Evolutionary conservation across 2,329 filamentous ascomycete genomes (phyloP).

Genomic region (Talaromyces sp.): DNA sequence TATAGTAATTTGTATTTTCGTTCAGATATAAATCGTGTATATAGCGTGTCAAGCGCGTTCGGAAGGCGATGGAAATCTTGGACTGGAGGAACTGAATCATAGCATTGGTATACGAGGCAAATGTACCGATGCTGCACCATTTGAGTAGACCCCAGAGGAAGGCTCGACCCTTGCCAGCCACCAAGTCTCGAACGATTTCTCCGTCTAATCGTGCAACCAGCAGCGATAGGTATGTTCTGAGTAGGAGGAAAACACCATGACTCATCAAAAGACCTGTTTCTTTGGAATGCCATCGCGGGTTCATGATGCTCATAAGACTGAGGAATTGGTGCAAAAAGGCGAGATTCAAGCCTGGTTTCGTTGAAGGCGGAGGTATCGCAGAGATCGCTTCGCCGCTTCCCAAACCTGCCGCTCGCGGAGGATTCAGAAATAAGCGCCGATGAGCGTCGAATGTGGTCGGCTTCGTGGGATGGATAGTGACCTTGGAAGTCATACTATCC

Average conservation of each 20-base stretch:
- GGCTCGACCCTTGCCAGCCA: conserved; percentile 85
- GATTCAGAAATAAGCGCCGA: conserved; percentile 85
- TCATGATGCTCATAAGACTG: conserved; percentile 95
- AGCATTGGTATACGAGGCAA: conserved; percentile 95
- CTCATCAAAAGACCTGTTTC: conserved; percentile 87
- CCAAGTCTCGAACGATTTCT: conserved; percentile 91
- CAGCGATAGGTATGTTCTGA: conserved; percentile 89
- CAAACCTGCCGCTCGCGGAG: conserved; percentile 76
- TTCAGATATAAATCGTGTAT: conserved; percentile 97
- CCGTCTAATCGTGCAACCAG: conserved; percentile 91
- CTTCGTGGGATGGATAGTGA: conserved; percentile 87
- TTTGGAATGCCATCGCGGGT: conserved; percentile 91
- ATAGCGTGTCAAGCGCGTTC: conserved; percentile 88
- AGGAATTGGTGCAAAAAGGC: conserved; percentile 97
- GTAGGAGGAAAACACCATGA: conserved; percentile 83
- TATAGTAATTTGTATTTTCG: conserved; percentile 94
- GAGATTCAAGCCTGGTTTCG: conserved; percentile 89
- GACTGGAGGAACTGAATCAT: conserved; percentile 99
- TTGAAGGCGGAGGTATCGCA: conserved; percentile 78
- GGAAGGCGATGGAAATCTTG: conserved; percentile 97
- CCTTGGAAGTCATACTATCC: conserved; percentile 71
- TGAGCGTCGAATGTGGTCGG: conserved; percentile 95
- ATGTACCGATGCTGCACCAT: conserved; percentile 90
- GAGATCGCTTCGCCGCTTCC: conserved; percentile 58
- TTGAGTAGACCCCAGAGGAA: conserved; percentile 89